Percentiles rank a stretch among this genome's conserved stretches.
These are phyloP conservation scores for Pseudophaeomoniella oleicola DNA, from an alignment of 2,329 filamentous ascomycete genomes.

Conservation along the genomic window DNA sequence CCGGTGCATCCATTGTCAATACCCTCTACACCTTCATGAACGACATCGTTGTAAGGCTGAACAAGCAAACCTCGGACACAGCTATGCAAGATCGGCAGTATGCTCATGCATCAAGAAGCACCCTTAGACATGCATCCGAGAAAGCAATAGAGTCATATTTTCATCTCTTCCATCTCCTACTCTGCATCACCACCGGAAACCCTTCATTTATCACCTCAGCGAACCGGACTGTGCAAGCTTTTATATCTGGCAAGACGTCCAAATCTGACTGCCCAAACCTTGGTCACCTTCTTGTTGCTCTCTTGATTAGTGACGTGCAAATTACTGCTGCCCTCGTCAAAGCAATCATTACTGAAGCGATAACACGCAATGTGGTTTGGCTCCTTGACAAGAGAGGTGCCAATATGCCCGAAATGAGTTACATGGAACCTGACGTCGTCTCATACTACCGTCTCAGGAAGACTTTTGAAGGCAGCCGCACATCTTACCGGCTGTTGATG, in stretches of 20 bases:
- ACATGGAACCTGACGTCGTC: constrained; percentile 25
- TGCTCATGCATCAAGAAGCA: constrained; percentile 17
- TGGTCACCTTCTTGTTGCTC: constrained; percentile 32
- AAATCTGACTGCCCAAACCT: constrained; percentile 33
- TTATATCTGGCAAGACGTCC: constrained; percentile 23
- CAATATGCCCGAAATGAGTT: constrained; percentile 29
- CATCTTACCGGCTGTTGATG: constrained; percentile 38
- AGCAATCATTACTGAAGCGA: constrained; percentile 32
- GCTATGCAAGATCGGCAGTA: constrained; percentile 4
- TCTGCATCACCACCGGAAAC: constrained; percentile 30
- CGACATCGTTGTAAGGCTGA: constrained; percentile 35
- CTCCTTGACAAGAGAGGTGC: constrained; percentile 26
- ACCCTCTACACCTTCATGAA: constrained; percentile 36
- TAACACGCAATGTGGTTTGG: constrained; percentile 38
- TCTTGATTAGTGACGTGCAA: constrained; percentile 34
- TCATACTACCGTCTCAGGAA: constrained; percentile 32
- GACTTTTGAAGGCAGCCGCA: constrained; percentile 31
- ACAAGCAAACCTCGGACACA: constrained; percentile 15
- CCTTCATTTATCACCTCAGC: constrained; percentile 21
- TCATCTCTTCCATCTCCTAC: constrained; percentile 35
- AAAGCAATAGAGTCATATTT: constrained; percentile 41
- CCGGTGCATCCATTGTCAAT: constrained; percentile 13
- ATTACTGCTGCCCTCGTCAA: constrained; percentile 25
- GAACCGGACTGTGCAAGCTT: constrained; percentile 25
- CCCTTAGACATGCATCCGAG: constrained; percentile 33